A percentile compares a stretch with the other conserved stretches of the same genome.
Conservation (phyloP, 1,284 basidiomycete genomes). For the Trichosporon asahii region DNA sequence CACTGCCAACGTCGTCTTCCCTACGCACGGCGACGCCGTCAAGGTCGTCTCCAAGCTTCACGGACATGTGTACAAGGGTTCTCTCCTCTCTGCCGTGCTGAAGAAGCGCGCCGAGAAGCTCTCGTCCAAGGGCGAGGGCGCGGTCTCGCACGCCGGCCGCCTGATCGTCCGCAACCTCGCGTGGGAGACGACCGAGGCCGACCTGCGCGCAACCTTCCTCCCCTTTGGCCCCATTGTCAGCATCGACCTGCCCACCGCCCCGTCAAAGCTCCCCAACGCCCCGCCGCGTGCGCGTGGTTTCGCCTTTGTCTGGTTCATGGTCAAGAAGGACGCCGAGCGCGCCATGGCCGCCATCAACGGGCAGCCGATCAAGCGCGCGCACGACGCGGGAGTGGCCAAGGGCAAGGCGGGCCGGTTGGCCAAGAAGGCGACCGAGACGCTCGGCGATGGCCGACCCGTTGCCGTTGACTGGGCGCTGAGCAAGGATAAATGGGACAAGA, state of each 20-base stretch:
- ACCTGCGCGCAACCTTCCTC: constrained; percentile 81
- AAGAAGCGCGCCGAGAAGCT: constrained; percentile 81
- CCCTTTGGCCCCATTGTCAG: constrained; percentile 84
- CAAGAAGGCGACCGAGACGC: constrained; percentile 47
- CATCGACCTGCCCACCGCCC: constrained; percentile 68
- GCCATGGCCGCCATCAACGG: constrained; percentile 85
- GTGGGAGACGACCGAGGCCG: constrained; percentile 73
- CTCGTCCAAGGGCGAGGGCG: constrained; percentile 47
- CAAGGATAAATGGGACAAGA: constrained; percentile 84
- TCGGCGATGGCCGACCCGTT: constrained; percentile 63
- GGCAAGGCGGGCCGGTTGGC: constrained; percentile 44
- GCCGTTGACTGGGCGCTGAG: constrained; percentile 97
- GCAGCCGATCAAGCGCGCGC: constrained; percentile 57
- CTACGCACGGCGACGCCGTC: constrained; percentile 66
- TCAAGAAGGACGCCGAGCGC: constrained; percentile 75
- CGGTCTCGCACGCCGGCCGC: constrained; percentile 62
- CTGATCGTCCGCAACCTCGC: constrained; percentile 91
- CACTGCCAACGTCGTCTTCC: constrained; percentile 70
- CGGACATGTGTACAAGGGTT: constrained; percentile 89
- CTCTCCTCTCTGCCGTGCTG: constrained; percentile 77
- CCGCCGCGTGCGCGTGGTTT: constrained; percentile 70
- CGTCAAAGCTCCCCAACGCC: constrained; percentile 53
- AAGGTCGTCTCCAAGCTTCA: constrained; percentile 79
- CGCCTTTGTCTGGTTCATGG: constrained; percentile 93
- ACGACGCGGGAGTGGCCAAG: constrained; percentile 38